These are phyloP conservation scores for Boletus reticuloceps DNA, from an alignment of 768 basidiomycete genomes.

Conservation along the genomic window DNA sequence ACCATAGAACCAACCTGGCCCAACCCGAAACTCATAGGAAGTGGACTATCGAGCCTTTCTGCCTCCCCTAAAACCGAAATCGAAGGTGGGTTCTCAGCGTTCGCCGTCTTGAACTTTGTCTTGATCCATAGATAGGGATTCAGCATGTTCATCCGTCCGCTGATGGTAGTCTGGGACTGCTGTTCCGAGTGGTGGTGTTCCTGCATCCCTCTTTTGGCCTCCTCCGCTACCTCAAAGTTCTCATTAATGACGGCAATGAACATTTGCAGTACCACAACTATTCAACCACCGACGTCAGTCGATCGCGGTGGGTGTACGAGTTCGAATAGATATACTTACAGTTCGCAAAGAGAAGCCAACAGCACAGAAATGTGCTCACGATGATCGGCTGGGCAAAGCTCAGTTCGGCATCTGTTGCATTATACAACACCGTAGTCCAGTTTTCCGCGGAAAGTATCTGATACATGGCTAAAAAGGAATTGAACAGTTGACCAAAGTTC, in stretches of 20 bases:
- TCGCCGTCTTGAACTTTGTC: slow-evolving; percentile 68
- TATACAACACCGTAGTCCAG: slow-evolving; percentile 79
- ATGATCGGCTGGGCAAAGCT: slow-evolving; percentile 66
- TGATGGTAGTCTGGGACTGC: slow-evolving; percentile 46
- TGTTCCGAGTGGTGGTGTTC: slow-evolving; percentile 65
- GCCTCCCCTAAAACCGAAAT: slow-evolving; percentile 76
- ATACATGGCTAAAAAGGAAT: slow-evolving; percentile 83
- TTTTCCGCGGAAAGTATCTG: slow-evolving; percentile 92
- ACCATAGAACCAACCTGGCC: slow-evolving; percentile 26
- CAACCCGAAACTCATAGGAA: slow-evolving; percentile 33
- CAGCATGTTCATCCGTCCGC: slow-evolving; percentile 62
- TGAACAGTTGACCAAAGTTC: slow-evolving; percentile 81
- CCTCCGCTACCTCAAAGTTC: slow-evolving; percentile 91
- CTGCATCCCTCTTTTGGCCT: slow-evolving; percentile 81
- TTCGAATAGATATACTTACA: slow-evolving; percentile 48
- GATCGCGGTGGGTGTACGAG: neutral
- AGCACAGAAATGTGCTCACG: slow-evolving; percentile 66
- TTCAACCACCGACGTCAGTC: slow-evolving; percentile 6
- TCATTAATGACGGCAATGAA: slow-evolving; percentile 97
- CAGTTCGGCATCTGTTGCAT: slow-evolving; percentile 56
- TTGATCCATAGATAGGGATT: slow-evolving; percentile 87
- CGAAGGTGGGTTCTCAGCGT: slow-evolving; percentile 68
- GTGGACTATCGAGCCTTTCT: slow-evolving; percentile 58
- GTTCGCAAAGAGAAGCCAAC: slow-evolving; percentile 90
- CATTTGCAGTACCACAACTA: slow-evolving; percentile 91